phyloP scores from a whole-genome alignment of 2,329 filamentous ascomycete genomes.

The Neofusicoccum umdonicola region DNA sequence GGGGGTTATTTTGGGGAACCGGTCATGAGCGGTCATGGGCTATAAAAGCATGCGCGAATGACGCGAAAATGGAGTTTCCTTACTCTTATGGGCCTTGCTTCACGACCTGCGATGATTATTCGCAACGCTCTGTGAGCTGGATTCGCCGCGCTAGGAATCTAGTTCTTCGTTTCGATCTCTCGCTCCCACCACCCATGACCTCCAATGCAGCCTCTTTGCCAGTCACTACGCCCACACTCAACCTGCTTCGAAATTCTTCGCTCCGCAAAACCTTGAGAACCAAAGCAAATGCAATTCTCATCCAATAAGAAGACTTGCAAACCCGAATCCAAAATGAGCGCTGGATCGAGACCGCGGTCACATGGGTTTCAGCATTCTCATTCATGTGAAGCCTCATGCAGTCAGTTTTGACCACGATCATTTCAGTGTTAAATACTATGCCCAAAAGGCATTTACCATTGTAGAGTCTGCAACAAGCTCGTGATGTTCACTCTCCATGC shows the following conservation, averaged over 20 bases:
- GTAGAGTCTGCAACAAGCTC: too few relatives aligned
- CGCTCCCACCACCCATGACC: neutral
- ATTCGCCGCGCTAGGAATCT: neutral
- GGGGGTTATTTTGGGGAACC: conserved; percentile 16
- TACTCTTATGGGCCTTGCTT: conserved; percentile 11
- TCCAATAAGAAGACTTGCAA: too few relatives aligned
- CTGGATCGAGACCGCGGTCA: too few relatives aligned
- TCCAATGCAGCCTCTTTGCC: neutral
- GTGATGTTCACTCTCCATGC: too few relatives aligned
- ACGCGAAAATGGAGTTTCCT: conserved; percentile 11
- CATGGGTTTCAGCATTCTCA: too few relatives aligned
- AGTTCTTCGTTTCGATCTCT: neutral
- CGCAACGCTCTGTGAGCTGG: neutral
- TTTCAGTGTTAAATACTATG: too few relatives aligned
- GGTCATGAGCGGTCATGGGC: conserved; percentile 17
- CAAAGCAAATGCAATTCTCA: too few relatives aligned
- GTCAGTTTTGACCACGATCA: too few relatives aligned
- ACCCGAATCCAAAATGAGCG: too few relatives aligned
- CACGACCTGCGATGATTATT: conserved; percentile 10
- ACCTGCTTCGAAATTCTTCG: neutral
- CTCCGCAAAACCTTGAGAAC: neutral
- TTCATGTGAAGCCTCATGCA: too few relatives aligned
- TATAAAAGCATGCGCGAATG: conserved; percentile 16
- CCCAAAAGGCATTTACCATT: too few relatives aligned
- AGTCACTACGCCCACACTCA: neutral